phyloP scores from a whole-genome alignment of 1,139 yeast genomes.

The Debaryomyces sp. region DNA sequence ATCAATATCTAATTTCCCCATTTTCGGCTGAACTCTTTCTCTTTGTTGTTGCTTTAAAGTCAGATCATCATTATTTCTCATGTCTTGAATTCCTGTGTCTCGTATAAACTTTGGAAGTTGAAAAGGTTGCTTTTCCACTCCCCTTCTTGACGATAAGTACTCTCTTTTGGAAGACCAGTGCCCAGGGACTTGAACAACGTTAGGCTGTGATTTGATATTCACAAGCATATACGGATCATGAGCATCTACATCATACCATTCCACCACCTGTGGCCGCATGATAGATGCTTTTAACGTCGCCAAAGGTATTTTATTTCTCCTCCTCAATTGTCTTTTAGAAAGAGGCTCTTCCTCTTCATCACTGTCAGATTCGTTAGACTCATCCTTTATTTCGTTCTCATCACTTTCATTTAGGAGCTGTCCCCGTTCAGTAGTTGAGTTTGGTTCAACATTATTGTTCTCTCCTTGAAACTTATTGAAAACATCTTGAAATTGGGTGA shows the following conservation, averaged over 20 bases:
- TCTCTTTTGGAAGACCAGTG: constrained; percentile 88
- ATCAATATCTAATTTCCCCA: constrained; percentile 87
- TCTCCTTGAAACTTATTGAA: constrained; percentile 43
- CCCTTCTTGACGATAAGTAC: constrained; percentile 70
- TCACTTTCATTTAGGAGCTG: constrained; percentile 30
- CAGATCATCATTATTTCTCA: constrained; percentile 66
- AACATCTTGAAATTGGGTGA: constrained; percentile 43
- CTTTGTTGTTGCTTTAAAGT: constrained; percentile 76
- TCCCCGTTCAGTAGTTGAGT: constrained; percentile 13
- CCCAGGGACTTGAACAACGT: constrained; percentile 74
- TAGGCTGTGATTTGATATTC: constrained; percentile 64
- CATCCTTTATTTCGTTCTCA: constrained; percentile 19
- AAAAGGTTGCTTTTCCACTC: constrained; percentile 73
- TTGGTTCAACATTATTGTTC: constrained; percentile 12
- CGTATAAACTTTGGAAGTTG: constrained; percentile 75
- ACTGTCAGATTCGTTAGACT: constrained; percentile 8
- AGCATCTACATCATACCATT: constrained; percentile 88
- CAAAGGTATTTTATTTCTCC: constrained; percentile 61
- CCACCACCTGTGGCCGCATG: constrained; percentile 70
- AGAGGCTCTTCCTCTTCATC: constrained; percentile 15
- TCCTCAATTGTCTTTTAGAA: constrained; percentile 49
- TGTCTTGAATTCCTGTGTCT: constrained; percentile 85
- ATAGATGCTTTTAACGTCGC: constrained; percentile 67
- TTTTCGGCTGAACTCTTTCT: constrained; percentile 85
- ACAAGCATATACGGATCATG: constrained; percentile 72